Conservation (phyloP, 2,329 filamentous ascomycete genomes). For the Fusarium poae region DNA sequence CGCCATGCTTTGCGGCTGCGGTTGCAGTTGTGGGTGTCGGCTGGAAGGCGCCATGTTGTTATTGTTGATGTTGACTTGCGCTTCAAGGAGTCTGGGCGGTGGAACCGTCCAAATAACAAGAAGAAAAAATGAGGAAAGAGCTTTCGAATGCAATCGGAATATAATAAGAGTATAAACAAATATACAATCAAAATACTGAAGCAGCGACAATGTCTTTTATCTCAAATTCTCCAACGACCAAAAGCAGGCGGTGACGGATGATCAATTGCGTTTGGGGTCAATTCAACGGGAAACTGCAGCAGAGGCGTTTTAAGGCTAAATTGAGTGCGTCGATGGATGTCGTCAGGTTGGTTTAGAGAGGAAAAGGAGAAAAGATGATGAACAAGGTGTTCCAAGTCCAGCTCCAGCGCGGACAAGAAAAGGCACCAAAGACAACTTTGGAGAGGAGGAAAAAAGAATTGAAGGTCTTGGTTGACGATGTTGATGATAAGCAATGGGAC, state of each 20-base stretch:
- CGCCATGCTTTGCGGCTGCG: conserved; percentile 69
- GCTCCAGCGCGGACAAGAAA: conserved; percentile 38
- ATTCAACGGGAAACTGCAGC: conserved; percentile 33
- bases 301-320: conserved; percentile 18
- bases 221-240: conserved; percentile 23
- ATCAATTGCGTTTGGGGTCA: conserved; percentile 28
- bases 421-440: conserved; percentile 36
- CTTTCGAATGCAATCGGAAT: conserved; percentile 14
- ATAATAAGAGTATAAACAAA: conserved; percentile 9
- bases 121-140: conserved; percentile 12
- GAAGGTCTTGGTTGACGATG: conserved; percentile 43
- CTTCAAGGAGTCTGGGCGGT: conserved; percentile 32
- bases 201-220: conserved; percentile 29
- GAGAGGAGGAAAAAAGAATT: conserved; percentile 36
- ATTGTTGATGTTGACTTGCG: conserved; percentile 44
- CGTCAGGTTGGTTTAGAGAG: conserved; percentile 3
- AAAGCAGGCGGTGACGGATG: conserved; percentile 43
- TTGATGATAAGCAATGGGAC: conserved; percentile 28
- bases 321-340: background rate
- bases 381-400: conserved; percentile 25
- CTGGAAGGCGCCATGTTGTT: conserved; percentile 65
- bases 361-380: background rate
- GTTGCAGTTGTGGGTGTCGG: conserved; percentile 48
- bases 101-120: conserved; percentile 17
- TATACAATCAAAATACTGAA: conserved; percentile 30